Evolutionary conservation across 805 yeast species (phyloP), one percentile per base, ranked within the genome.

Genomic region (Myxozyma udenii): DNA sequence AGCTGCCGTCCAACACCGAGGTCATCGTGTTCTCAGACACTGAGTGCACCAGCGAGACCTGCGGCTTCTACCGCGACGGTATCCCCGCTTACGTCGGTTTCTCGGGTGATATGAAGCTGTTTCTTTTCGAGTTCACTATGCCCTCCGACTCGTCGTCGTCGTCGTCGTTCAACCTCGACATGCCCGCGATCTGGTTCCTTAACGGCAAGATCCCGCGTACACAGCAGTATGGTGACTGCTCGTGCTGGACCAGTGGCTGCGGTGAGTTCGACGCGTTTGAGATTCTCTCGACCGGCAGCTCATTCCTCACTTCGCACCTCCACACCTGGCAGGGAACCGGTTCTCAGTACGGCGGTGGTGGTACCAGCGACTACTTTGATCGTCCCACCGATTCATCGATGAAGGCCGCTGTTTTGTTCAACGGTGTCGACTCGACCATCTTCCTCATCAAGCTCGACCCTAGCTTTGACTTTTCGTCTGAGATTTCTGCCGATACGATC

Each of bases 141-240:
- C 98, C 98, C 60, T 67, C 78, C 53, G 89, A 80, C 61, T 41
- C 64, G 43, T 70, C 75, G 46, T 66, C 76, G 32, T 74, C 77
- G 55, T 68, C 77, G 41, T 61, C 74, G 46, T 68, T 65, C 64
- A 89, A 90, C 77, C 77, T 78, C 66, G 97, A 93, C 71, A 91
- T 93, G 98, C 98, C 98, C 61, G 98, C 98, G 57, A 79, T 90
- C 64, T 90, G 98, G 98, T 75, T 90, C 71, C 80, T 90, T 69
- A 90, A 90, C 71, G 96, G 96, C 57, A 86, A 87, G 77, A 84
- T 90, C 67, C 96, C 98, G 73, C 87, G 98, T 78, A 90, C 97
- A 62, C 73, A 83, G 66, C 98, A 93, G 75, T 93, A 93, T 73
- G 97, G 97, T 70, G 68, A 78, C 19, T 93, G 98, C 77, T 88